Evolutionary conservation across 306 rosid genomes (phyloP), one percentile per base, ranked within the genome.

Genomic region (Astragalus membranaceus): DNA sequence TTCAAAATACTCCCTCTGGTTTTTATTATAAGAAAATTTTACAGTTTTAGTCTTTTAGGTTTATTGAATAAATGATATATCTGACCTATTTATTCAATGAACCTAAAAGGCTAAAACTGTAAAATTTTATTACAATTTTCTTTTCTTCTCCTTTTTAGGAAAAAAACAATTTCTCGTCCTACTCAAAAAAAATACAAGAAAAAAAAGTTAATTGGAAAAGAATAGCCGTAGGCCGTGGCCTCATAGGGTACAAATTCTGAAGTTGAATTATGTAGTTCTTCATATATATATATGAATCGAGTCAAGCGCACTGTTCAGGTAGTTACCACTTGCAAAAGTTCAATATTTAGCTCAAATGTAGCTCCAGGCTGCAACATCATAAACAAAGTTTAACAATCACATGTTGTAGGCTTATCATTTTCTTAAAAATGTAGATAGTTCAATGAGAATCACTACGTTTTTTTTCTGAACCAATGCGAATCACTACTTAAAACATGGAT

Each of bases 351-450:
- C 69, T 94, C 86, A 80, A 91, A 91, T 16, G 96, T 86, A 43
- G 95, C 95, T 73, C 96, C 99, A 79, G 96, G 95, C 98, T 90
- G 96, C 85, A 83, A 79, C 75, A 78, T 44, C 74, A 77, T 44
- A 39, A 56, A 75, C 51, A 65, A 67, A 35, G 53, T 58, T 78
- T 20, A 63, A 68, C 49, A 56, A 83, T 55, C 68, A 11, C 14
- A 15, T 12, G 42, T 33, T 33, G 10, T 42, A 69, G 53, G 33
- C 13, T 10, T 43, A 16, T 58, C 30, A 48, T 35, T 65, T 26
- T 15, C 7, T 12, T 29, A 10, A 36, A 54, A 55, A 63, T 52
- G 67, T 12, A 56, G 37, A 46, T 4, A 9, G 16, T 41, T 17
- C 5, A 37, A 52, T 12, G 36, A 33, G 29, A 59, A 15, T 14